These are phyloP conservation scores for Crinitomyces ghanaensis DNA, from an alignment of 805 yeast species.

Conservation along the genomic window DNA sequence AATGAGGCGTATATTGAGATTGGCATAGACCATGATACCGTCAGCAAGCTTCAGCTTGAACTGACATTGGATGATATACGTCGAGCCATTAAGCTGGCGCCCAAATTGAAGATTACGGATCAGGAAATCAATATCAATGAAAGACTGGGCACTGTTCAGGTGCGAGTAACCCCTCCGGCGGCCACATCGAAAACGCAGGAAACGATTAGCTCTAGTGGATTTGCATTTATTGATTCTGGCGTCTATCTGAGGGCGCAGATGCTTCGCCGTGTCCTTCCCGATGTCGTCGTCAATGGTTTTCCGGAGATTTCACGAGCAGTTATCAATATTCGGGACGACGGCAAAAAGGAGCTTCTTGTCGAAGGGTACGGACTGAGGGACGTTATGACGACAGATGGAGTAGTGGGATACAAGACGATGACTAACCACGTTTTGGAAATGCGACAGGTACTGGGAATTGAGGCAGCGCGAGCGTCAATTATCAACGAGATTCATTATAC, in stretches of 20 bases:
- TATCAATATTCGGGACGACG: conserved; percentile 79
- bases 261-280: conserved; percentile 72
- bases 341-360: conserved; percentile 76
- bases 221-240: conserved; percentile 30
- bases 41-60: conserved; percentile 84
- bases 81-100: conserved; percentile 67
- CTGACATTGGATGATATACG: conserved; percentile 79
- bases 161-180: conserved; percentile 32
- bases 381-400: conserved; percentile 97
- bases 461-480: conserved; percentile 91
- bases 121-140: conserved; percentile 62
- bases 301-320: conserved; percentile 92
- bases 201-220: conserved; percentile 29
- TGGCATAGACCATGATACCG: conserved; percentile 70
- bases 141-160: conserved; percentile 40
- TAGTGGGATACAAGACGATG: conserved; percentile 71
- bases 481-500: conserved; percentile 92
- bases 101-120: conserved; percentile 73
- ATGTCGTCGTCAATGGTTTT: conserved; percentile 85
- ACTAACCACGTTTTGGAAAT: conserved; percentile 93
- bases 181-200: conserved; percentile 42
- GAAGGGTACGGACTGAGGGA: conserved; percentile 96
- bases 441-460: conserved; percentile 83
- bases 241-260: conserved; percentile 84
- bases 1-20: conserved; percentile 68